Conservation (phyloP, 495 filamentous ascomycete genomes). For the Tuber borchii region DNA sequence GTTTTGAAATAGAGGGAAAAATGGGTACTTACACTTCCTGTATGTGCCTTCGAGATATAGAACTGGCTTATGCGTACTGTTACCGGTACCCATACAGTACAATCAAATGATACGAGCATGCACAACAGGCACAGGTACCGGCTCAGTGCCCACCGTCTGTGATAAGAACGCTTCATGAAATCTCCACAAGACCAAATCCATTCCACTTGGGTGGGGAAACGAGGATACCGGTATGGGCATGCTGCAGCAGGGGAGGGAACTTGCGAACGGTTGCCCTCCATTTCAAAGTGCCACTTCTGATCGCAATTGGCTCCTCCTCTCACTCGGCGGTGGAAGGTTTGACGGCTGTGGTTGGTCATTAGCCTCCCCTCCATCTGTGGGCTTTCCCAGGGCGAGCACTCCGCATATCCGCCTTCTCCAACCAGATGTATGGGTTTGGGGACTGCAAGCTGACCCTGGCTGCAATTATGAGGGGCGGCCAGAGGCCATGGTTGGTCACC, state of each 20-base stretch:
- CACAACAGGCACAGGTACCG: not conserved
- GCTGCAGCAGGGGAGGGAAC: not conserved
- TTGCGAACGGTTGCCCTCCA: not conserved
- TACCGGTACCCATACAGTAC: not conserved
- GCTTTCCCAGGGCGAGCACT: constrained; percentile 16
- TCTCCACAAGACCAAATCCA: not conserved
- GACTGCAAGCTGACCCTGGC: constrained; percentile 27
- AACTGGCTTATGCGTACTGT: not conserved
- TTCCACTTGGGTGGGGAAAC: not conserved
- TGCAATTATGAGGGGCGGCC: constrained; percentile 2
- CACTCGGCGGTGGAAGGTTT: not conserved
- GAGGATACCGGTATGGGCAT: not conserved
- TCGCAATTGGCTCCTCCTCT: not conserved
- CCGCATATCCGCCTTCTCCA: constrained; percentile 32
- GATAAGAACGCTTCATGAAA: not conserved
- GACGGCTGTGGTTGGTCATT: constrained; percentile 22
- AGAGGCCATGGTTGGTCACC: not conserved
- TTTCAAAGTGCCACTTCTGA: not conserved
- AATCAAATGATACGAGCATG: not conserved
- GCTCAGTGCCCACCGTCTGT: not conserved
- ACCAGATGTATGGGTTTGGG: constrained; percentile 34
- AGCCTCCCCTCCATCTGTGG: constrained; percentile 35
- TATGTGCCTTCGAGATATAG: not conserved
- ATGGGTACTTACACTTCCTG: not conserved
- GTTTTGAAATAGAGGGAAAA: not conserved